Percentiles rank a stretch among this genome's conserved stretches.
These are phyloP conservation scores for Colletotrichum musicola DNA, from an alignment of 2,329 filamentous ascomycete genomes.

Conservation along the genomic window DNA sequence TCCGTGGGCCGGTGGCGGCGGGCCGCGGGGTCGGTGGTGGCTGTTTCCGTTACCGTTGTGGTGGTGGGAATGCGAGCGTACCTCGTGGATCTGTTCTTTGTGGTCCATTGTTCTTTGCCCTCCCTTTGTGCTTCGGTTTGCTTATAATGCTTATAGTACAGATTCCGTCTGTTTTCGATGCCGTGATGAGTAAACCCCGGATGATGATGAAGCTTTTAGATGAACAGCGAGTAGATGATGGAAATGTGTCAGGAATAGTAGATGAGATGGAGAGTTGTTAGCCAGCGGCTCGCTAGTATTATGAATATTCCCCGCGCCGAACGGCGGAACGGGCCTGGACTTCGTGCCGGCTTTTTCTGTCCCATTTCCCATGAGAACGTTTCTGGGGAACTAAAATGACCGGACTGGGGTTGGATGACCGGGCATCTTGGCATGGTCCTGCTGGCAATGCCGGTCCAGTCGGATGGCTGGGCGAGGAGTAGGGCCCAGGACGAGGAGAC, in stretches of 20 bases:
- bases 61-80: conserved; percentile 19
- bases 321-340: background rate
- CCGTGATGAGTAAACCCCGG: background rate
- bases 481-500: background rate
- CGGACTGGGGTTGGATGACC: conserved; percentile 9
- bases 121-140: too few species aligned
- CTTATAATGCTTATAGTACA: background rate
- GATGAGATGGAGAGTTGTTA: background rate
- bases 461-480: conserved; percentile 6
- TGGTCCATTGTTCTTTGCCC: conserved; percentile 12
- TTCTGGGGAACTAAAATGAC: background rate
- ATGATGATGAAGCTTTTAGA: background rate
- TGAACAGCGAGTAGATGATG: background rate
- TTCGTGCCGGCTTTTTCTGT: background rate
- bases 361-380: background rate
- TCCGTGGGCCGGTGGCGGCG: conserved; percentile 2
- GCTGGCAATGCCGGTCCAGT: conserved; percentile 10
- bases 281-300: conserved; percentile 4
- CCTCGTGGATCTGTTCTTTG: conserved; percentile 27
- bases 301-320: conserved; percentile 1
- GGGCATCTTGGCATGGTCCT: conserved; percentile 25
- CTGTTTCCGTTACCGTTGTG: background rate
- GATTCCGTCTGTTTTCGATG: background rate
- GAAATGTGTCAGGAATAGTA: background rate
- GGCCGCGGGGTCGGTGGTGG: conserved; percentile 15